Conservation (phyloP, 805 yeast species). For the Monosporozyma unispora region DNA sequence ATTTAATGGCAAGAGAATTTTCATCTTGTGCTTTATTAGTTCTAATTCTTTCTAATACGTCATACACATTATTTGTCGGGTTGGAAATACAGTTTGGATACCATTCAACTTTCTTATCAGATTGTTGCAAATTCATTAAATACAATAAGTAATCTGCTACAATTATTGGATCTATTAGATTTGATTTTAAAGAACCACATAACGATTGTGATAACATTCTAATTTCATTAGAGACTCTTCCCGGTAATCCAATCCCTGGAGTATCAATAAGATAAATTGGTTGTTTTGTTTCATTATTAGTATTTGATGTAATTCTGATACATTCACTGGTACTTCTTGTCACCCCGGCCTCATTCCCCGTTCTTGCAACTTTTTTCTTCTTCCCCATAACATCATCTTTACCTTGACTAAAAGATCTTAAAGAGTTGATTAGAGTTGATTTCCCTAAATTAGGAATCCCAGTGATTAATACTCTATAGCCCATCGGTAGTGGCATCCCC, state of each 20-base stretch:
- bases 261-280: conserved; percentile 73
- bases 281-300: conserved; percentile 22
- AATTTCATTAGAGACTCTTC: conserved; percentile 43
- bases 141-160: conserved; percentile 80
- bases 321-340: conserved; percentile 72
- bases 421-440: conserved; percentile 71
- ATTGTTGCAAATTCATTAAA: conserved; percentile 52
- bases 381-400: conserved; percentile 10
- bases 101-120: conserved; percentile 5
- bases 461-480: conserved; percentile 62
- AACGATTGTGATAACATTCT: conserved; percentile 69
- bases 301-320: conserved; percentile 39
- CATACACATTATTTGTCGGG: conserved; percentile 68
- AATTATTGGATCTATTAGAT: conserved; percentile 70
- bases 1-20: conserved; percentile 51
- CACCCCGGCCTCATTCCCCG: conserved; percentile 87
- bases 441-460: conserved; percentile 99
- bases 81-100: conserved; percentile 17
- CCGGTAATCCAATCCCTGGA: conserved; percentile 86
- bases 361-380: conserved; percentile 61
- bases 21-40: conserved; percentile 42
- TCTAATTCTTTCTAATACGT: conserved; percentile 40
- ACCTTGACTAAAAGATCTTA: conserved; percentile 39
- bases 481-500: conserved; percentile 74
- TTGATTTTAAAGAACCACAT: conserved; percentile 64